Base-by-base conservation (phyloP, 2,329 filamentous ascomycete species). In the Colletotrichum agaves region DNA sequence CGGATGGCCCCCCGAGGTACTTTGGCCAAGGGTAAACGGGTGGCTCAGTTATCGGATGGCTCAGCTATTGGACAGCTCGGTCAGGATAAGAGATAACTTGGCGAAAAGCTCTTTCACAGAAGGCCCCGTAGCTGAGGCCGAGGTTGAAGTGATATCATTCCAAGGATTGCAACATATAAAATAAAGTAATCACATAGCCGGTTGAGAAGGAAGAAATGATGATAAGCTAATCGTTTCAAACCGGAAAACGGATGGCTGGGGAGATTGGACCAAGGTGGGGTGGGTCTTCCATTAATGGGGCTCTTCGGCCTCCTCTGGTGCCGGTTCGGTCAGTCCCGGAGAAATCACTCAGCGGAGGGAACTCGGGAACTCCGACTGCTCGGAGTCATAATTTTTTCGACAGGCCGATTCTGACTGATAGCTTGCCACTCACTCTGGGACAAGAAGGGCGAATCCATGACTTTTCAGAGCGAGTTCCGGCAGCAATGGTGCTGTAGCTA, bases 401-500 rank as follows among this genome's bases (percentile, higher is more conserved):
- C 6, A 27, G 6, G 6, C 27, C 6, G 6, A 8, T 27, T 27
- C 27, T 27, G 27, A 7, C 27, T 27, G 27, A 27, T 1, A 27
- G 27, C 27, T 27, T 27, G 2, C 27, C 8, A 8, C 8, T 27
- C 2, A 7, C 27, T 27, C 5, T 27, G 27, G 6, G 8, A 27
- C 27, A 8, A 7, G 27, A 1, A 27, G 23, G 72, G 3, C 62
- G 74, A 21, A 67, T 69, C 4, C 59, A 67, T 17, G 31, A 50
- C 1, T 61, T 74, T 4, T 65, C 74, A 4, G 73, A 72, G 0
- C 68, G 71, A 3, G 75, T 80, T 11, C 70, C 75, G 4, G 78
- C 74, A 2, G 75, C 75, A 0, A 78, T 81, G 63, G 77, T 80
- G 75, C 71, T 74, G 4, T 78, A 81, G 59, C 67, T 79, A 57